These are phyloP conservation scores for Phyllosticta ampelicida DNA, from an alignment of 2,329 filamentous ascomycete species.

Conservation along the genomic window DNA sequence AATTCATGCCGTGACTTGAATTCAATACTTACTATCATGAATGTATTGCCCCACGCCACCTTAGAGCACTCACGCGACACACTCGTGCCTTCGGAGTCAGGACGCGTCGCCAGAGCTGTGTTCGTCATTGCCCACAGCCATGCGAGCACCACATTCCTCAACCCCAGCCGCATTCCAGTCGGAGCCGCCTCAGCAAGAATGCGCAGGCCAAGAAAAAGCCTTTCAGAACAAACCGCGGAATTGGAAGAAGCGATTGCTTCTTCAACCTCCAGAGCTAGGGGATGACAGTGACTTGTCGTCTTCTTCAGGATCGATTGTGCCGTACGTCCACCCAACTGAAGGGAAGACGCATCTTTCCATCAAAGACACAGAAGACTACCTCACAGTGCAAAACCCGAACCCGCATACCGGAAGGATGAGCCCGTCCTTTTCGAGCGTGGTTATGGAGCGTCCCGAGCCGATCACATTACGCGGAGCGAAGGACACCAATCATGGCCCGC, in stretches of 20 bases:
- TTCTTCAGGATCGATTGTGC: not conserved
- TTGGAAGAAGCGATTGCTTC: not conserved
- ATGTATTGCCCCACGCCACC: not conserved
- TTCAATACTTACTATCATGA: not conserved
- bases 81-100: not conserved
- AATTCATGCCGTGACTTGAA: not conserved
- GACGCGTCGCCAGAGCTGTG: not conserved
- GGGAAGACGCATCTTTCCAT: not conserved
- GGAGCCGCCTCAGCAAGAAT: not conserved
- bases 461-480: not conserved
- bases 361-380: constrained; percentile 6
- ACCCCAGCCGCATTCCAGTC: constrained; percentile 6
- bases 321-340: constrained; percentile 5
- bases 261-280: not conserved
- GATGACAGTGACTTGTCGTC: constrained; percentile 1
- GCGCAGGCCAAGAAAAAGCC: not conserved
- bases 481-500: not conserved
- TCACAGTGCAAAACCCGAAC: constrained; percentile 8
- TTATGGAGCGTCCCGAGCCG: not conserved
- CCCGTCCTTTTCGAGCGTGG: constrained; percentile 1
- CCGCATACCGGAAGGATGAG: constrained; percentile 8
- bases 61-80: not conserved
- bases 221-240: not conserved
- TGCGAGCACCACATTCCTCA: constrained; percentile 6
- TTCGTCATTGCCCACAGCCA: not conserved